These are phyloP conservation scores for Anisodus tanguticus DNA, from an alignment of 257 asterid genomes.

Conservation along the genomic window DNA sequence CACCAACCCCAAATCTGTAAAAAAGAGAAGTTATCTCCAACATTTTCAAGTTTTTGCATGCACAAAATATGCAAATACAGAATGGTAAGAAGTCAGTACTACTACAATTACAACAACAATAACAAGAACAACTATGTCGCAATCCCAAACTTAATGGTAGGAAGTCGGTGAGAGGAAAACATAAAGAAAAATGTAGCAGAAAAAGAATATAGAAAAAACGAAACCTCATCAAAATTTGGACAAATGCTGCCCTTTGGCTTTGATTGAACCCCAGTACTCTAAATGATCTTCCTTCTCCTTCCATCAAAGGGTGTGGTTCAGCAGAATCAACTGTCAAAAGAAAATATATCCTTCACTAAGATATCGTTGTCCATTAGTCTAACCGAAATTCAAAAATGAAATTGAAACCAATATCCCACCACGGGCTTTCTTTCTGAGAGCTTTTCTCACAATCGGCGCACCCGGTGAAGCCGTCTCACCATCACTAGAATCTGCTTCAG, in stretches of 20 bases:
- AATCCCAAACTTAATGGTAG: not conserved
- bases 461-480: constrained; percentile 75
- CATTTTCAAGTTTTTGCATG: constrained; percentile 32
- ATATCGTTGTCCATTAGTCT: not conserved
- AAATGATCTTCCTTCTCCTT: constrained; percentile 91
- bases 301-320: constrained; percentile 88
- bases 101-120: not conserved
- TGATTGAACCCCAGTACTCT: constrained; percentile 92
- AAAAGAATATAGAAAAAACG: constrained; percentile 26
- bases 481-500: constrained; percentile 91
- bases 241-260: constrained; percentile 82
- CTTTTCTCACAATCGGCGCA: constrained; percentile 61
- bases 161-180: constrained; percentile 19
- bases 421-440: constrained; percentile 69
- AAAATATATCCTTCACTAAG: not conserved
- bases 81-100: not conserved
- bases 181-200: not conserved
- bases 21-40: constrained; percentile 25
- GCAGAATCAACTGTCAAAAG: constrained; percentile 59
- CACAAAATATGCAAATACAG: not conserved
- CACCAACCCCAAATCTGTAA: constrained; percentile 83
- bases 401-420: constrained; percentile 54
- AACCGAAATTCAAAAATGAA: not conserved
- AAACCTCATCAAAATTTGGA: constrained; percentile 65
- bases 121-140: not conserved